phyloP scores from a whole-genome alignment of 176 grass and related monocot species.

The Avena atlantica region DNA sequence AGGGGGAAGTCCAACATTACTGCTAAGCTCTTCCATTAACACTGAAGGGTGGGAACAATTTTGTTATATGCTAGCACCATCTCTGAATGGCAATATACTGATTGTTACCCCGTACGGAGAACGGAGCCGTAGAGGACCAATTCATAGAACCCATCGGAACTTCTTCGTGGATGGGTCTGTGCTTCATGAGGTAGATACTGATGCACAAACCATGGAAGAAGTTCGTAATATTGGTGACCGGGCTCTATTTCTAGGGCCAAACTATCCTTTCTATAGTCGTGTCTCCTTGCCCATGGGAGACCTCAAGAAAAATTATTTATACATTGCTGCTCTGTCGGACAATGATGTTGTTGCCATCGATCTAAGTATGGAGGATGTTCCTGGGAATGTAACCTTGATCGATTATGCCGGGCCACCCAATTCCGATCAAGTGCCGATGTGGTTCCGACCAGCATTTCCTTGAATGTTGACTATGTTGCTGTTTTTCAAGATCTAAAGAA shows the following conservation, averaged over 20 bases:
- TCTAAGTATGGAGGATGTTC: background rate
- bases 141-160: background rate
- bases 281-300: background rate
- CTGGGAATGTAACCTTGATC: background rate
- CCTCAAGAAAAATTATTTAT: background rate
- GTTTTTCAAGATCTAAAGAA: background rate
- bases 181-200: background rate
- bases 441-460: background rate
- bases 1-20: background rate
- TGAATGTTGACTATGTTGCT: background rate
- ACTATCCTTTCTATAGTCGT: background rate
- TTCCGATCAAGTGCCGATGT: background rate
- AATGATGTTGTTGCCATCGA: conserved; percentile 14
- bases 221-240: background rate
- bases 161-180: background rate
- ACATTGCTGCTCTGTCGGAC: background rate
- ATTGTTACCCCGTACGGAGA: background rate
- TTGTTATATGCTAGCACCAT: background rate
- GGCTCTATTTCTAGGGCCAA: conserved; percentile 16
- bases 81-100: background rate
- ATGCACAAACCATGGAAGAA: background rate
- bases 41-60: background rate
- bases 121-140: background rate
- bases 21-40: background rate
- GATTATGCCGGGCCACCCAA: background rate